Percentiles rank a stretch among this genome's conserved stretches.
These are phyloP conservation scores for Talaromyces stipitatus DNA, from an alignment of 495 filamentous ascomycete species.

Conservation along the genomic window DNA sequence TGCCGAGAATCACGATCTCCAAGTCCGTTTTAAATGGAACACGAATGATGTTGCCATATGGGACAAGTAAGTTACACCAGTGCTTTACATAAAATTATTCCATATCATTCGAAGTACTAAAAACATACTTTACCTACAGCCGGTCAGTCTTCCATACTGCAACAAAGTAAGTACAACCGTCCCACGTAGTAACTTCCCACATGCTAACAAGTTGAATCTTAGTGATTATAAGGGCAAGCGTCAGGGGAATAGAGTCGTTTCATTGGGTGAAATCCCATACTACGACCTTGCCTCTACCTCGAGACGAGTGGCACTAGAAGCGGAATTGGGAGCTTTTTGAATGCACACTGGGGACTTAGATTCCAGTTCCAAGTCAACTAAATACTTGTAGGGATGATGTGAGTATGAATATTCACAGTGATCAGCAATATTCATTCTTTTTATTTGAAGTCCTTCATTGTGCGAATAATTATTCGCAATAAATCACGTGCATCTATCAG, in stretches of 20 bases:
- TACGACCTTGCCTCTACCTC: not conserved
- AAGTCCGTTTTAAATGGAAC: constrained; percentile 58
- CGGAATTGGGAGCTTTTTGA: not conserved
- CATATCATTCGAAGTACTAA: not conserved
- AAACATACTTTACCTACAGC: not conserved
- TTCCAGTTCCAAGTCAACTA: too few relatives aligned
- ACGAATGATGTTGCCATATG: constrained; percentile 35
- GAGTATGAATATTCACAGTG: too few relatives aligned
- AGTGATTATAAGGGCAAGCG: not conserved
- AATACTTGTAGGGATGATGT: too few relatives aligned
- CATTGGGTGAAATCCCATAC: not conserved
- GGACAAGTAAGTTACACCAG: not conserved
- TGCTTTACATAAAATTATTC: not conserved
- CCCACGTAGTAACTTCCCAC: not conserved
- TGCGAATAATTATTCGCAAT: too few relatives aligned
- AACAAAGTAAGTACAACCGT: not conserved
- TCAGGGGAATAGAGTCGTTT: not conserved
- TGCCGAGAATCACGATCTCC: constrained; percentile 63
- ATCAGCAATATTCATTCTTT: too few relatives aligned
- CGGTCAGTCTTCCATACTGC: not conserved
- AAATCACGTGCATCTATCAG: too few relatives aligned
- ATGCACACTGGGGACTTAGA: not conserved
- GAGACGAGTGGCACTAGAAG: not conserved
- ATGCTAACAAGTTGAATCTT: not conserved
- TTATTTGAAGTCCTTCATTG: too few relatives aligned